Percentiles rank a stretch among this genome's conserved stretches.
Evolutionary conservation across 1,139 yeast species (phyloP).

Genomic region (Meyerozyma sp.): DNA sequence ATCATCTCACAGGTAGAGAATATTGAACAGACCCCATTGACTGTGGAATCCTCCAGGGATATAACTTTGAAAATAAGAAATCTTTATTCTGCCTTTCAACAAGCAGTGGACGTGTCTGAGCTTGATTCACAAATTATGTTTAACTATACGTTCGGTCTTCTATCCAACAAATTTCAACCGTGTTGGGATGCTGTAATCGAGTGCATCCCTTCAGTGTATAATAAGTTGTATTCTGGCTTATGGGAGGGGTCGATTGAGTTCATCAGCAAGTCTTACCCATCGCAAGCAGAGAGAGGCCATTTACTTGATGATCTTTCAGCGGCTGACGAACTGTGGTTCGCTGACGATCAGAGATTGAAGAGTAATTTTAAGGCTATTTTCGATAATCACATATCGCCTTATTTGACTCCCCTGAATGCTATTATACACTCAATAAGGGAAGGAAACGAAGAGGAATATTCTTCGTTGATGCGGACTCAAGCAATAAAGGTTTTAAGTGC

Average conservation of each 20-base stretch:
- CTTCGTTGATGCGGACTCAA: constrained; percentile 35
- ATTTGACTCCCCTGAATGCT: constrained; percentile 13
- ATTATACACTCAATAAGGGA: neutral
- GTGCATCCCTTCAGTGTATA: constrained; percentile 35
- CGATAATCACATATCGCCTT: constrained; percentile 16
- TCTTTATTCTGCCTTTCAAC: constrained; percentile 45
- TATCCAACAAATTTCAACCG: constrained; percentile 78
- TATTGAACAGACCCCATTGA: constrained; percentile 72
- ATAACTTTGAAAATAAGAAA: constrained; percentile 64
- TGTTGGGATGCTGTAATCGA: constrained; percentile 75
- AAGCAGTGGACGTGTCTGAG: constrained; percentile 26
- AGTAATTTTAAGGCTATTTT: constrained; percentile 21
- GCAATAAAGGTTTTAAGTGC: constrained; percentile 45
- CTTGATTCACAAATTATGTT: constrained; percentile 33
- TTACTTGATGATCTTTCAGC: constrained; percentile 13
- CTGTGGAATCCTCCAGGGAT: constrained; percentile 69
- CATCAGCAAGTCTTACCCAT: constrained; percentile 2
- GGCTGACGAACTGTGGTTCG: constrained; percentile 23
- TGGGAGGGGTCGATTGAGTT: neutral
- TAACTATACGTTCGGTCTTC: constrained; percentile 49
- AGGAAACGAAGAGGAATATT: neutral
- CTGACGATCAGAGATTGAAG: constrained; percentile 25
- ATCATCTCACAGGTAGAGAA: constrained; percentile 37
- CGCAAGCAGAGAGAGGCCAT: constrained; percentile 23
- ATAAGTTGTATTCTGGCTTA: neutral